Evolutionary conservation across 2,329 filamentous ascomycete genomes (phyloP), one percentile per base, ranked within the genome.

Genomic region (Coniochaeta sp.): DNA sequence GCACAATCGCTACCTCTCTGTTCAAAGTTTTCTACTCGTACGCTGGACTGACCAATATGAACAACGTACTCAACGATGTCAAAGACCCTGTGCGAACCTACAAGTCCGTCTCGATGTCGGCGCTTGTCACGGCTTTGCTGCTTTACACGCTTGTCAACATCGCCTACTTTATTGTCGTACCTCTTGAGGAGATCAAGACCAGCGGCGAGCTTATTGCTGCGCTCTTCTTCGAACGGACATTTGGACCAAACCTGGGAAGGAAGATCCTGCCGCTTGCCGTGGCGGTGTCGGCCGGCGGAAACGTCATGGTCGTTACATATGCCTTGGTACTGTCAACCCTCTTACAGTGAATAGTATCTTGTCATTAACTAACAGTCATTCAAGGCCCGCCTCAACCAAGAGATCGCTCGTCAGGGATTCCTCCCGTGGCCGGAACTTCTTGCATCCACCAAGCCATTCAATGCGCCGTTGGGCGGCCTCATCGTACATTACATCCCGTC

Each of bases 281-380:
- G 36, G 88, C 88, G 0, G 72, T 89, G 26, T 89, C 86, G 1
- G 87, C 86, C 0, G 82, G 79, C 1, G 89, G 88, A 0, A 91
- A 91, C 68, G 87, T 91, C 16, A 86, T 91, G 81, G 86, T 89
- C 0, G 86, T 89, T 1, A 85, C 85, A 0, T 91, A 90, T 69
- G 80, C 86, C 1, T 71, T 87, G 70, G 87, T 88, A 76, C 66
- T n/a, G 79, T 71, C 28, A 11, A 56, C 16, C n/a, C 14, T 31
- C 4, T n/a, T 28, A 2, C 24, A 2, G 4, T 17, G 24, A 6
- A 11, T 52, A 52, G 6, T 9, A 22, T 6, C 6, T 38, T 17
- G 17, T 52, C 22, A 38, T 31, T 56, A 12, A 56, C 34, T 3
- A 17, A 14, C 26, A n/a, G n/a, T n/a, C n/a, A n/a, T 31, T 1